Evolutionary conservation across 208 protist species (phyloP).

Genomic region (Kentomonas sorsogonicus): DNA sequence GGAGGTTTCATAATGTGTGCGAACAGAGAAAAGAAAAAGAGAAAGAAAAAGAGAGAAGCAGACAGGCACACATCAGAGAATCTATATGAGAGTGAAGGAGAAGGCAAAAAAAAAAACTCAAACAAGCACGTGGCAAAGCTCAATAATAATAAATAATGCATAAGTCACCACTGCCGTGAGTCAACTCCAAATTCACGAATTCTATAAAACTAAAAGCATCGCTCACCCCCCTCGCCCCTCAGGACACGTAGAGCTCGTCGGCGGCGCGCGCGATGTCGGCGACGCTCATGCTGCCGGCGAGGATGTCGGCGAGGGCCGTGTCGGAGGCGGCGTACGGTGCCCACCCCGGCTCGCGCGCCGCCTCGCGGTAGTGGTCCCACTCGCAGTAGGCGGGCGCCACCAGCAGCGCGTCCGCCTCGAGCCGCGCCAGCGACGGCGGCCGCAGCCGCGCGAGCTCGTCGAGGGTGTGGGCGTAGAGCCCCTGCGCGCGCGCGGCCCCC

Average conservation of each 20-base stretch:
- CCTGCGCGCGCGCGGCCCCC: conserved; percentile 23
- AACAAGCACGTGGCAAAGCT: too few species aligned
- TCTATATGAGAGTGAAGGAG: not conserved
- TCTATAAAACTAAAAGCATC: not conserved
- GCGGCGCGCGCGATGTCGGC: conserved; percentile 9
- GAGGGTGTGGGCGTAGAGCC: conserved; percentile 68
- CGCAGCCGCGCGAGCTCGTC: conserved; percentile 38
- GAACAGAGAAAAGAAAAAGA: not conserved
- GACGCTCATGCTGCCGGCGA: conserved; percentile 24
- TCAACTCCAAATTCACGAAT: too few species aligned
- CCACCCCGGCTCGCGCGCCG: conserved; percentile 63
- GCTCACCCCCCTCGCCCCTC: not conserved
- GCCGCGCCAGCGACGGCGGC: conserved; percentile 17
- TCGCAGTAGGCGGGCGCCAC: conserved; percentile 47
- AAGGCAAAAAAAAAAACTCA: too few species aligned
- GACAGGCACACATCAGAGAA: not conserved
- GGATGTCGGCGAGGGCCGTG: conserved; percentile 24
- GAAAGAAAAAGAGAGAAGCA: not conserved
- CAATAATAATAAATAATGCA: too few species aligned
- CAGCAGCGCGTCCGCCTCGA: conserved; percentile 45
- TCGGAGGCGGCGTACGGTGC: conserved; percentile 37
- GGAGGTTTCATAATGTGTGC: too few species aligned
- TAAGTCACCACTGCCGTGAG: too few species aligned
- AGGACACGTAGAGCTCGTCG: conserved; percentile 3
- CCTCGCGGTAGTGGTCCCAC: conserved; percentile 78